Evolutionary conservation across 2,329 filamentous ascomycete species (phyloP), one percentile per base, ranked within the genome.

Genomic region (Raffaelea albimanens): DNA sequence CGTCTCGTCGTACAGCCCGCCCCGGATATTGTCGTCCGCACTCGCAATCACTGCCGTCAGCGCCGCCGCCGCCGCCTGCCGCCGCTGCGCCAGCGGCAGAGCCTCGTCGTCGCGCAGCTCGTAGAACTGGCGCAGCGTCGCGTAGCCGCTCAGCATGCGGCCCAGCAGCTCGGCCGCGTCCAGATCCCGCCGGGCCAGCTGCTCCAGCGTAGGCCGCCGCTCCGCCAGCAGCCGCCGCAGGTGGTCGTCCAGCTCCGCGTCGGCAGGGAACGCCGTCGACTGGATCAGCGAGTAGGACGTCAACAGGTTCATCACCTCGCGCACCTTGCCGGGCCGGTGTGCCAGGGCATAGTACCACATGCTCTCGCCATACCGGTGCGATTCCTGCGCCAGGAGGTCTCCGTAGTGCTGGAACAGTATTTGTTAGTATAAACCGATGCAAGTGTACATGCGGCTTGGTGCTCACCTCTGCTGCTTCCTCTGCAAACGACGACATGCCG

Each of bases 271-370:
- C 1, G 83, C 83, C 1, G 80, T 81, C 1, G 89, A 95, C 57
- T 95, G 86, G 40, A 95, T 76, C 16, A 97, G 75, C 41, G 85
- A 95, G 62, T 89, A 85, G 2, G 88, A 88, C 56, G 89, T 91
- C 45, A 97, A 79, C 3, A 93, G 77, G 60, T 94, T 87, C 40
- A 95, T 75, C 19, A 95, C 85, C 53, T 89, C 82, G 58, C 87
- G 87, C 45, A 96, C 83, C 64, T 91, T 94, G 53, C 76, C 72
- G 2, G 80, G 70, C 22, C 83, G 80, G 59, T 94, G 89, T 3
- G 89, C 86, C 13, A 94, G 79, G 21, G 91, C 85, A 62, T 93
- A 97, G 69, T 94, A 96, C 67, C 93, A 83, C 19, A 97, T 74
- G 1, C 88, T 87, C 54, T 91, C 81, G 46, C 91, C 91, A 56